phyloP scores from a whole-genome alignment of 441 rosid genomes.

The Flueggea neowawraea region DNA sequence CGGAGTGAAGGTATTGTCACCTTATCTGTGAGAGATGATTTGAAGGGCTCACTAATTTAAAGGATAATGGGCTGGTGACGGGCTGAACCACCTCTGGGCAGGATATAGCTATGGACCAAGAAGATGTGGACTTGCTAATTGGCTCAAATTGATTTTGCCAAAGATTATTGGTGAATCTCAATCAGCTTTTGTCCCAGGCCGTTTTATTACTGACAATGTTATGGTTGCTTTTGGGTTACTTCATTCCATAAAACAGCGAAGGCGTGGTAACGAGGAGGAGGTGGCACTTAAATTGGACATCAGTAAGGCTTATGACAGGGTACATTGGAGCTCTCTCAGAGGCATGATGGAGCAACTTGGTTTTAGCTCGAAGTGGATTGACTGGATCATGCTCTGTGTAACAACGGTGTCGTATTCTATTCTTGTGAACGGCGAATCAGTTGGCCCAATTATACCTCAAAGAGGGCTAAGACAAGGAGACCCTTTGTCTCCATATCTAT shows the following conservation, averaged over 20 bases:
- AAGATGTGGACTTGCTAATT: neutral
- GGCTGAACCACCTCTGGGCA: no score
- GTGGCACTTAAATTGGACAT: constrained; percentile 2
- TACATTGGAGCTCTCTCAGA: neutral
- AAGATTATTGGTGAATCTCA: neutral
- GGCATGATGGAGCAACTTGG: neutral
- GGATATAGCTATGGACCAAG: no score
- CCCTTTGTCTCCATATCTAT: no score
- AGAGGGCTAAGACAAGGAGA: no score
- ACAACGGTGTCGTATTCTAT: neutral
- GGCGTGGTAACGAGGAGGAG: neutral
- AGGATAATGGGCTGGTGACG: no score
- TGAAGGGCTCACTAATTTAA: no score
- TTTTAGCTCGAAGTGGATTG: neutral
- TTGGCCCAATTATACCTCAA: no score
- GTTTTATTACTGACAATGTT: no score
- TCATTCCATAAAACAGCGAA: neutral
- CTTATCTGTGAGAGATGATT: no score
- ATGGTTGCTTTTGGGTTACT: neutral
- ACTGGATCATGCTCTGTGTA: neutral
- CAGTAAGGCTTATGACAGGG: neutral
- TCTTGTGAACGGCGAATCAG: neutral
- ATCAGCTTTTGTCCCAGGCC: no score
- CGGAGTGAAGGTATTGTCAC: no score
- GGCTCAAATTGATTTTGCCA: neutral